Base-by-base conservation (phyloP, 306 rosid species). In the Acacia crassicarpa region DNA sequence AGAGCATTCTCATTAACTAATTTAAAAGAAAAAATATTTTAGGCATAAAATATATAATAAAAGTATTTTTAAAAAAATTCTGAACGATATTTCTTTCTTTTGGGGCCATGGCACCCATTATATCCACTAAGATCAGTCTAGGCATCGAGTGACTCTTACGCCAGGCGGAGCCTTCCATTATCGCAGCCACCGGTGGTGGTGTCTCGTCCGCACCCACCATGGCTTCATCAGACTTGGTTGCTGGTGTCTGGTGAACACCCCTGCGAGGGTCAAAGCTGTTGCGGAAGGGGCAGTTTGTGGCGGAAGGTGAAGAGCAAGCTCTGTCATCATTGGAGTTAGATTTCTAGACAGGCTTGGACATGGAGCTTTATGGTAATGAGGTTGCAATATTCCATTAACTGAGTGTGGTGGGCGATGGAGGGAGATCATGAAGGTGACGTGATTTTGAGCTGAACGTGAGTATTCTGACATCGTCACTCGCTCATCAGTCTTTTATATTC, bases 61-160 rank as follows among this genome's bases (percentile, higher is more conserved):
- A n/a, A n/a, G n/a, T n/a, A n/a, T n/a, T n/a, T n/a, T n/a, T n/a
- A n/a, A n/a, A n/a, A n/a, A n/a, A n/a, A n/a, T n/a, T n/a, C n/a
- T n/a, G n/a, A n/a, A n/a, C n/a, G n/a, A n/a, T n/a, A n/a, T n/a
- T n/a, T n/a, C n/a, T n/a, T n/a, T n/a, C n/a, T n/a, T n/a, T n/a
- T n/a, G n/a, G n/a, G n/a, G n/a, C n/a, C n/a, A n/a, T n/a, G n/a
- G n/a, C n/a, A n/a, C n/a, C n/a, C n/a, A n/a, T n/a, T n/a, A n/a
- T n/a, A n/a, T n/a, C n/a, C n/a, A n/a, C n/a, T n/a, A n/a, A n/a
- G n/a, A n/a, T n/a, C n/a, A n/a, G n/a, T n/a, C n/a, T n/a, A n/a
- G n/a, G n/a, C n/a, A 77, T 89, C n/a, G 87, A 58, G 70, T 91
- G 91, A 91, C 89, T 91, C 53, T 81, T 89, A 16, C 80, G 79